These are phyloP conservation scores for Triticum monococcum DNA, from an alignment of 176 grass and related monocot species.

Conservation along the genomic window DNA sequence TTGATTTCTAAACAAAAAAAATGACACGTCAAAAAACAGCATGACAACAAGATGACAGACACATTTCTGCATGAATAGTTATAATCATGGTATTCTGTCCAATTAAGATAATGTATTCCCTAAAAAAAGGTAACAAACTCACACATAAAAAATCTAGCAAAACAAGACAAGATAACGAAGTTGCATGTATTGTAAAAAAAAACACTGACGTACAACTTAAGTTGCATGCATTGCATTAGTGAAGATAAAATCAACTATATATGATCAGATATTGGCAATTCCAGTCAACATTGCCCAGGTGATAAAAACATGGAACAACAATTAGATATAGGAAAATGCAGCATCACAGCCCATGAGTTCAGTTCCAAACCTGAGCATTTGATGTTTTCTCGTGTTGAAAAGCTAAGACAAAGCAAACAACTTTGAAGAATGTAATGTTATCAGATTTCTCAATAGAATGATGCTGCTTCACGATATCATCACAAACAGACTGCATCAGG, in stretches of 20 bases:
- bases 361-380: conserved; percentile 60
- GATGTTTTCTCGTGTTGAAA: conserved; percentile 87
- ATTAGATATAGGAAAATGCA: conserved; percentile 12
- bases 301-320: conserved; percentile 7
- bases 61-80: not conserved
- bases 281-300: not conserved
- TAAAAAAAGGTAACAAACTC: not conserved
- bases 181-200: conserved; percentile 6
- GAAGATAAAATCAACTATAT: conserved; percentile 21
- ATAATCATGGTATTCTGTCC: conserved; percentile 17
- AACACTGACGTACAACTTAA: not conserved
- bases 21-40: conserved; percentile 7
- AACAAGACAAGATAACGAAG: not conserved
- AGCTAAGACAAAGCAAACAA: conserved; percentile 77
- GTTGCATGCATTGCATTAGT: not conserved
- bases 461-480: conserved; percentile 76
- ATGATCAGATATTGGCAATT: conserved; percentile 15
- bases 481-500: conserved; percentile 85
- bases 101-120: conserved; percentile 3
- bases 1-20: conserved; percentile 62
- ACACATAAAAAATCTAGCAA: not conserved
- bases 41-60: conserved; percentile 11
- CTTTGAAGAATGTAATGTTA: conserved; percentile 75
- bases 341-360: conserved; percentile 22
- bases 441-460: conserved; percentile 69